Base-by-base conservation (phyloP, 2,329 filamentous ascomycete genomes). In the Microsporum canis region DNA sequence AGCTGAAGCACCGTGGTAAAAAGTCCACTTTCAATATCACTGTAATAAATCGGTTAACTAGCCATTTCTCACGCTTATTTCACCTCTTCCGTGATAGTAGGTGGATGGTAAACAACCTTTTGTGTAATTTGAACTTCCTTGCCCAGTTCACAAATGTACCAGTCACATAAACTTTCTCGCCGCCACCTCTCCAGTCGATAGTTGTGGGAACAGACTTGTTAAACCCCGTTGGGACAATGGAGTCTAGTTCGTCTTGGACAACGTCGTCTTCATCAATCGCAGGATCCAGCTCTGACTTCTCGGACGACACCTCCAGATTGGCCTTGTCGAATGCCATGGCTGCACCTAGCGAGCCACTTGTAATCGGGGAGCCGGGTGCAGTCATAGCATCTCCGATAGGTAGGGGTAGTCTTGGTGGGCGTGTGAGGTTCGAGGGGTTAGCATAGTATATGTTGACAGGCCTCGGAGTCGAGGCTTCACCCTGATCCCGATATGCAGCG, bases 101-200 rank as follows among this genome's bases (percentile, higher is more conserved):
- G 31, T 17, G 51, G n/a, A 55, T 55, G 45, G 45, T 51, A 56
- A 56, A 57, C 55, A 57, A 59, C 91, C 89, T 87, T 73, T 83
- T 86, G 74, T 91, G 85, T 70, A 99, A 79, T 67, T 88, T 84
- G 72, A 91, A 95, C 76, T 97, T 97, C 72, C 88, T 87, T 75
- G 95, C 91, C 94, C 94, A 99, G 72, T 92, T 89, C 68, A 95
- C 95, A 71, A 97, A 96, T 23, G 94, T 97, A 66, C 92, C 92
- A 0, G 94, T 99, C 53, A 99, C 91, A 73, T 96, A 99, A 65
- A 97, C 85, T 75, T 91, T 95, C 62, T 95, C 88, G 62, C 89
- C 91, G 59, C 85, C 84, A 6, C 84, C 82, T 66, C 82, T 83
- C 94, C 94, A 99, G 75, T 95, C 88, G 62, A 99, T 84, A 62